A percentile compares a stretch with the other conserved stretches of the same genome.
Conservation (phyloP, 345 rosid genomes). For the Eucalyptus sp. region DNA sequence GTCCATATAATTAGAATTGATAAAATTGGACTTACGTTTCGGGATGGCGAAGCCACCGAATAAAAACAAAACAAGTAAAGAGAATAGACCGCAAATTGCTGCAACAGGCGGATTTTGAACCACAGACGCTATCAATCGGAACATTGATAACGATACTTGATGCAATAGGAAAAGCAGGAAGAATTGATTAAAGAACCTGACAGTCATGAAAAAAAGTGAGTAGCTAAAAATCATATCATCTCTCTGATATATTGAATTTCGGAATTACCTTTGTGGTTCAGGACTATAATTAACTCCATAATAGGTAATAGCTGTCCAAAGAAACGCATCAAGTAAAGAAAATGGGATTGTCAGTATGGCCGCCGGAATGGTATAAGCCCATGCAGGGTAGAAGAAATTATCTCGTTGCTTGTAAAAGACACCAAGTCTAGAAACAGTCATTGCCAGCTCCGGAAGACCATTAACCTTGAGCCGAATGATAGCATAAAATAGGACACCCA, state of each 20-base stretch:
- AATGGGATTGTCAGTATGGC: conserved; percentile 29
- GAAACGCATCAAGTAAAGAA: conserved; percentile 28
- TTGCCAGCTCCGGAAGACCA: conserved; percentile 24
- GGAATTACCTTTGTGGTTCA: conserved; percentile 23
- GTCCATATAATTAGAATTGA: neutral
- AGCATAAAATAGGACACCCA: conserved; percentile 28
- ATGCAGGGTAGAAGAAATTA: conserved; percentile 34
- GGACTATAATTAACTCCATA: conserved; percentile 44
- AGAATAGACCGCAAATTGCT: conserved; percentile 1
- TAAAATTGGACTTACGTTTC: conserved; percentile 11
- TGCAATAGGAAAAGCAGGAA: conserved; percentile 32
- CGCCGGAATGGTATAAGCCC: conserved; percentile 34
- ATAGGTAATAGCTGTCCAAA: conserved; percentile 46
- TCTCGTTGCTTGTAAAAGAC: conserved; percentile 42
- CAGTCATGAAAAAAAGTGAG: neutral
- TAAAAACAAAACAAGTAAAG: conserved; percentile 1
- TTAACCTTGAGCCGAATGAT: conserved; percentile 15
- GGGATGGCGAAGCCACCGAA: conserved; percentile 42
- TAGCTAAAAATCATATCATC: neutral
- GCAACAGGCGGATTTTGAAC: conserved; percentile 17
- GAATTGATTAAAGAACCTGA: conserved; percentile 34
- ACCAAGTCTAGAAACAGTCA: conserved; percentile 26
- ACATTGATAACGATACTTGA: conserved; percentile 28
- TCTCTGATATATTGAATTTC: neutral
- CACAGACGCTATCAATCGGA: conserved; percentile 29